Evolutionary conservation across 2,329 filamentous ascomycete genomes (phyloP).

Genomic region (Zopfia rhizophila): DNA sequence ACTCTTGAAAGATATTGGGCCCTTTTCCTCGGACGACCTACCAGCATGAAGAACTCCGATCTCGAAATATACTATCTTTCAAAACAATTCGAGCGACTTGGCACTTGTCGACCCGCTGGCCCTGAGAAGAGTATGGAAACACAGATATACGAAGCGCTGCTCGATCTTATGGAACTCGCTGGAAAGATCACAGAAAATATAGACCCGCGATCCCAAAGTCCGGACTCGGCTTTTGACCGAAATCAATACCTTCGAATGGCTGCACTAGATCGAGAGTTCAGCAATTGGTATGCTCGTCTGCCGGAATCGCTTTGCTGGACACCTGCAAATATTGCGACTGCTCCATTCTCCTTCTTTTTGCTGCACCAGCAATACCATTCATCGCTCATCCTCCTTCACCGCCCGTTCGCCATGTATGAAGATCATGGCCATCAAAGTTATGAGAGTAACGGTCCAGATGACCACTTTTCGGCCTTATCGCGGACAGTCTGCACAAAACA

Average conservation of each 20-base stretch:
- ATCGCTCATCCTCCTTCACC: conserved; percentile 63
- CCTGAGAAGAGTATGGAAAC: conserved; percentile 45
- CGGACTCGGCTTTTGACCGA: conserved; percentile 53
- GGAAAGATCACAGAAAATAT: conserved; percentile 62
- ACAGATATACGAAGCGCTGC: conserved; percentile 62
- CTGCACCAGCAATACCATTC: conserved; percentile 67
- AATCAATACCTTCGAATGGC: conserved; percentile 63
- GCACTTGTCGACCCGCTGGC: conserved; percentile 50
- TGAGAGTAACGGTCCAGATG: conserved; percentile 48
- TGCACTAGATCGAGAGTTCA: conserved; percentile 64
- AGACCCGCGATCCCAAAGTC: conserved; percentile 42
- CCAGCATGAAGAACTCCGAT: conserved; percentile 65
- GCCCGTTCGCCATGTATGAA: conserved; percentile 64
- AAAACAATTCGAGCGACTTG: conserved; percentile 58
- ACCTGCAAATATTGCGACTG: conserved; percentile 46
- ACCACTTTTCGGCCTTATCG: conserved; percentile 59
- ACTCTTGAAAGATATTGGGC: conserved; percentile 57
- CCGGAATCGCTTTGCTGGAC: conserved; percentile 57
- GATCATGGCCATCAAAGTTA: conserved; percentile 49
- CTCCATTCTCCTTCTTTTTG: conserved; percentile 60
- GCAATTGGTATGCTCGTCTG: conserved; percentile 64
- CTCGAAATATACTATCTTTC: conserved; percentile 61
- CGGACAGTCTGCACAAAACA: conserved; percentile 66
- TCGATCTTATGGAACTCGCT: conserved; percentile 67
- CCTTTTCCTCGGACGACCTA: conserved; percentile 64